Conservation (phyloP, 2,329 filamentous ascomycete species). For the Penicillium sp. region DNA sequence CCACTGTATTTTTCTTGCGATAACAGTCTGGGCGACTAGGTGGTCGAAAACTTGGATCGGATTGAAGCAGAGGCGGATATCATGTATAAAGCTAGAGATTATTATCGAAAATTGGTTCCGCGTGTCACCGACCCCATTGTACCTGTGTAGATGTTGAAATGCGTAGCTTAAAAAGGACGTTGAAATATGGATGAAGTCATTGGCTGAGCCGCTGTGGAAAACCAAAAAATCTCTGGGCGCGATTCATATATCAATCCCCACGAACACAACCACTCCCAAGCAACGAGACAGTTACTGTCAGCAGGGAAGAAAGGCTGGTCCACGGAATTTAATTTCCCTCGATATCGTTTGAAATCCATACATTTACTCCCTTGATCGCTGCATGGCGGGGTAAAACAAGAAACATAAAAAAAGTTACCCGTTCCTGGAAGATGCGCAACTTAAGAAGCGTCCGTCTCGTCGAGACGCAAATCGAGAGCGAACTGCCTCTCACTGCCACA, state of each 20-base stretch:
- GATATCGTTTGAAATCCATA: not conserved
- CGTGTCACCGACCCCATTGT: conserved; percentile 10
- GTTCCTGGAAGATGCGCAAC: conserved; percentile 69
- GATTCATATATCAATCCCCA: conserved; percentile 24
- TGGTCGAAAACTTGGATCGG: conserved; percentile 21
- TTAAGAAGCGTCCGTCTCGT: conserved; percentile 73
- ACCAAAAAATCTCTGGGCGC: conserved; percentile 36
- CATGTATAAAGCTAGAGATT: conserved; percentile 42
- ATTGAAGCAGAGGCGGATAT: conserved; percentile 29
- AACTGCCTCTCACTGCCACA: conserved; percentile 66
- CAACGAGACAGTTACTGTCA: not conserved
- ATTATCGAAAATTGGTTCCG: conserved; percentile 24
- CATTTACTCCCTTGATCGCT: conserved; percentile 17
- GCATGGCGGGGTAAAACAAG: conserved; percentile 36
- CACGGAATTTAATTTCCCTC: not conserved
- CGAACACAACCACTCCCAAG: conserved; percentile 14
- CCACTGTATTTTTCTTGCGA: conserved; percentile 15
- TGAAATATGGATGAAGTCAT: conserved; percentile 45
- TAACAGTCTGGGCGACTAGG: conserved; percentile 17
- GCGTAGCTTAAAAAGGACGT: conserved; percentile 17
- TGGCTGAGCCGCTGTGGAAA: conserved; percentile 38
- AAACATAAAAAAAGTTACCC: conserved; percentile 22
- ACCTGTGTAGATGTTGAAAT: conserved; percentile 16
- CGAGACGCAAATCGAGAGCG: conserved; percentile 58
- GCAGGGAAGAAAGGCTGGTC: not conserved